Evolutionary conservation across 2,329 filamentous ascomycete genomes (phyloP).

Genomic region (Ceratocystis destructans): DNA sequence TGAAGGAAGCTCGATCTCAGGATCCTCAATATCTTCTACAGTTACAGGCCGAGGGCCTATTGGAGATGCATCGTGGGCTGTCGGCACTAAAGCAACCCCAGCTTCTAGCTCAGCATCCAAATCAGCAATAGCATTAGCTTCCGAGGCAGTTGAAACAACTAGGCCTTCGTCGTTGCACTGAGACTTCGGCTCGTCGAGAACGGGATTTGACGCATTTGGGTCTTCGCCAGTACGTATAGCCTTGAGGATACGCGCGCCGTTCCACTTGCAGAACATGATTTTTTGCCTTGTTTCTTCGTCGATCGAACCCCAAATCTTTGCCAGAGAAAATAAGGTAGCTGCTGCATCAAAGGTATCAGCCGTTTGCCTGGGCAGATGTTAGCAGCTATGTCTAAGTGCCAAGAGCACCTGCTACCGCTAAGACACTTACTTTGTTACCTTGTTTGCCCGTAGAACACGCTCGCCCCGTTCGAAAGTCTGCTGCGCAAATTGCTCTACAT

Average conservation of each 20-base stretch:
- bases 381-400: background rate
- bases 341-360: slow-evolving; percentile 89
- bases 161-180: slow-evolving; percentile 21
- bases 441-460: slow-evolving; percentile 65
- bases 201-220: slow-evolving; percentile 79
- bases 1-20: slow-evolving; percentile 16
- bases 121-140: slow-evolving; percentile 16
- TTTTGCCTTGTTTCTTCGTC: slow-evolving; percentile 69
- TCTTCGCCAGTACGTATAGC: slow-evolving; percentile 83
- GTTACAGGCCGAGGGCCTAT: slow-evolving; percentile 9
- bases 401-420: no score
- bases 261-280: slow-evolving; percentile 94
- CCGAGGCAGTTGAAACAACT: background rate
- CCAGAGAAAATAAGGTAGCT: slow-evolving; percentile 78
- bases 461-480: slow-evolving; percentile 80
- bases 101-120: slow-evolving; percentile 23
- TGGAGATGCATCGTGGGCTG: slow-evolving; percentile 18
- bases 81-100: slow-evolving; percentile 22
- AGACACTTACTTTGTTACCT: slow-evolving; percentile 54
- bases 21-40: slow-evolving; percentile 9
- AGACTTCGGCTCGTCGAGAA: slow-evolving; percentile 34
- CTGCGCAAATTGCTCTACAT: slow-evolving; percentile 85
- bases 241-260: slow-evolving; percentile 78
- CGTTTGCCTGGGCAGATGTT: slow-evolving; percentile 52
- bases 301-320: slow-evolving; percentile 65